Percentiles rank a stretch among this genome's conserved stretches.
Evolutionary conservation across 345 rosid species (phyloP).

Genomic region (Raphanus sativus): DNA sequence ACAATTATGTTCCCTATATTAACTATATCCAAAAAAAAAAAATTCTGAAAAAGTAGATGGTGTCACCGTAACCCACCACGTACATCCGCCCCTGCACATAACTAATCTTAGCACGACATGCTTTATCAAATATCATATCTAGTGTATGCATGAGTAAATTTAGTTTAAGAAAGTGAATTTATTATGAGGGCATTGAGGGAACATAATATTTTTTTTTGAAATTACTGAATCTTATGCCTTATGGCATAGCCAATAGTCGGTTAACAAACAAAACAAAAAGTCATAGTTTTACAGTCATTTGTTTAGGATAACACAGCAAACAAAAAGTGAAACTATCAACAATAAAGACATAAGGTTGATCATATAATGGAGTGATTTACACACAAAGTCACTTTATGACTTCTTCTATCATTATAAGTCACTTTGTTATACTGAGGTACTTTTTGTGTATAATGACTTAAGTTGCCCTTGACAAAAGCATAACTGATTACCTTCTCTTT

Average conservation of each 20-base stretch:
- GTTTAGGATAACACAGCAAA: neutral
- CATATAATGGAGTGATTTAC: too few species aligned
- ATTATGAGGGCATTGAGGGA: neutral
- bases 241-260: neutral
- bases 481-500: too few species aligned
- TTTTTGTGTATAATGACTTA: too few species aligned
- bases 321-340: neutral
- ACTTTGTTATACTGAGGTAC: too few species aligned
- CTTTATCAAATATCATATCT: neutral
- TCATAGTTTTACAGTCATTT: neutral
- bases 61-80: too few species aligned
- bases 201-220: neutral
- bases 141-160: neutral
- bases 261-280: conserved; percentile 1
- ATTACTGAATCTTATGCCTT: conserved; percentile 4
- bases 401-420: too few species aligned
- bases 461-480: too few species aligned
- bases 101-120: neutral
- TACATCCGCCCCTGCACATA: neutral
- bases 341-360: neutral
- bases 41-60: too few species aligned
- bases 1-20: too few species aligned
- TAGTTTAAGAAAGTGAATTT: neutral
- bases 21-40: too few species aligned
- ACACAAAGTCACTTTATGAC: too few species aligned